Evolutionary conservation across 2,329 filamentous ascomycete species (phyloP), one percentile per base, ranked within the genome.

Genomic region (Exophiala lecanii-corni): DNA sequence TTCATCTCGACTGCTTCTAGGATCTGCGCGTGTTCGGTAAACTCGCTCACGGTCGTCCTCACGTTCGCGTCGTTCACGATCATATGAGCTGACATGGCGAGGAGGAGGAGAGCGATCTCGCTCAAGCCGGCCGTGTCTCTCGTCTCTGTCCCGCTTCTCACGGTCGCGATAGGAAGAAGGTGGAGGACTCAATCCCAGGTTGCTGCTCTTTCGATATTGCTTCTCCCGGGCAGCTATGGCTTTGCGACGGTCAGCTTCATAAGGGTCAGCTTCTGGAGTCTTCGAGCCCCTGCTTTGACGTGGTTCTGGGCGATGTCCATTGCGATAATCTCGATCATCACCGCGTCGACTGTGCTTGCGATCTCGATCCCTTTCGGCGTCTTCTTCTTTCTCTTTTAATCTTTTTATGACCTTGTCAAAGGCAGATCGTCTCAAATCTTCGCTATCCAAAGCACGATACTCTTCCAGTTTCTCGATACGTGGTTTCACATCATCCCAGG

Each of bases 331-430:
- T 58, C 84, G 79, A 55, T 82, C 71, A 49, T 67, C 65, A 28
- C 81, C 78, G 41, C 76, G 73, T 39, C 78, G 76, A 39, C 72
- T 69, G 41, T 73, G 71, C 41, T 69, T 66, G 28, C 71, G 66
- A 36, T 79, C 75, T 35, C 71, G 69, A 26, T 77, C 75, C 40
- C 67, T 68, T 47, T 95, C 89, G 21, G 71, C 71, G 52, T 94
- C 88, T 41, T 94, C 86, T 55, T 94, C 86, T 61, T 89, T 89
- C 56, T 97, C 91, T 61, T 83, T 86, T n/a, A 96, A 72, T 38
- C 92, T 86, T 49, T 86, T 85, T 56, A 96, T 81, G 58, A 89
- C 80, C 68, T 94, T 97, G 45, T 96, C 89, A 67, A 96, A 97
- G 10, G 88, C 91, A 54, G 78, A 76, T 50, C 82, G 81, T 45